phyloP scores from a whole-genome alignment of 2,329 filamentous ascomycete species.

The Cercospora zeina region DNA sequence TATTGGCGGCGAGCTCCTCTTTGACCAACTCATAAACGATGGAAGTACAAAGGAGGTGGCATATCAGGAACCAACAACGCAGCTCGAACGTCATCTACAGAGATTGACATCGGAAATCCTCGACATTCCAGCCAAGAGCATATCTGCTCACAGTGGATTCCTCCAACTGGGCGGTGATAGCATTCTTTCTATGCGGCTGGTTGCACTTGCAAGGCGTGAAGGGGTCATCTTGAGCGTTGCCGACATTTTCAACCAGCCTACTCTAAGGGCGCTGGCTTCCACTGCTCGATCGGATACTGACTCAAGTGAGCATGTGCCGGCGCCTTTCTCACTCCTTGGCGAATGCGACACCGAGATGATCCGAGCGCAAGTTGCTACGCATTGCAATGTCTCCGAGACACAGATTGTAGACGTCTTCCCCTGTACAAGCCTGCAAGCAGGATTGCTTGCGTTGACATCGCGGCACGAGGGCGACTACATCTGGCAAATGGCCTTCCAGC shows the following conservation, averaged over 20 bases:
- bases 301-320: neutral
- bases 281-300: neutral
- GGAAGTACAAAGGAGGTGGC: neutral
- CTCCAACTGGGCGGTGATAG: slow-evolving; percentile 50
- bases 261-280: slow-evolving; percentile 6
- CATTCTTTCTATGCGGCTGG: slow-evolving; percentile 48
- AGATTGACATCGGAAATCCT: neutral
- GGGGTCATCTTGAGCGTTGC: slow-evolving; percentile 45
- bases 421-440: slow-evolving; percentile 10
- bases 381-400: neutral
- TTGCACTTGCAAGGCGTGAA: slow-evolving; percentile 42
- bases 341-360: neutral
- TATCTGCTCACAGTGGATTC: slow-evolving; percentile 40
- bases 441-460: slow-evolving; percentile 14
- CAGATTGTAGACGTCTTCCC: slow-evolving; percentile 35
- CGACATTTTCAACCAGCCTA: slow-evolving; percentile 44
- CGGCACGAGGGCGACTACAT: slow-evolving; percentile 7
- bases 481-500: slow-evolving; percentile 29
- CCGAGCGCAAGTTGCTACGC: neutral
- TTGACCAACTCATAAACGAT: slow-evolving; percentile 6
- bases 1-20: slow-evolving; percentile 43
- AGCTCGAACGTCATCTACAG: neutral
- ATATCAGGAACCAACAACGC: slow-evolving; percentile 8
- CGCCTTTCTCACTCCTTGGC: slow-evolving; percentile 11
- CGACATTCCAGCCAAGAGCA: slow-evolving; percentile 35